Base-by-base conservation (phyloP, 345 rosid genomes). In the Alliaria petiolata region DNA sequence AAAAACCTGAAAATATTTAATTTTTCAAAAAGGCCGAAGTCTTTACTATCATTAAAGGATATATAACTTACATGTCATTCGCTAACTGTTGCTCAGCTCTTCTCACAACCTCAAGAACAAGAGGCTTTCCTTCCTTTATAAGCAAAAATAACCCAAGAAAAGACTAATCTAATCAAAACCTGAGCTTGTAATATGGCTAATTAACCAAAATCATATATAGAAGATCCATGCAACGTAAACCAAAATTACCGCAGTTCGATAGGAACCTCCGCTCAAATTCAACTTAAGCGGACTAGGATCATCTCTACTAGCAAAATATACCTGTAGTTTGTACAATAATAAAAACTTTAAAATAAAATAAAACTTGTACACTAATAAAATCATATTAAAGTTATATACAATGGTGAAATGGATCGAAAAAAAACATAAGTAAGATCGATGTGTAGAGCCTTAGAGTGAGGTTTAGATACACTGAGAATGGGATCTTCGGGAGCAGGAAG, bases 101-200 rank as follows among this genome's bases (percentile, higher is more conserved):
- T 63, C 93, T 82, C 53, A 90, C 96, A 1, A 86, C 93, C 47
- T 83, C 82, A 40, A 88, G 76, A 76, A 90, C 89, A 6, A 87
- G 79, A 61, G 97, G 92, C 54, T 87, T 88, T 73, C 96, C 96
- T 86, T 93, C 96, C 98, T 90, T 85, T 44, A 34, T 33, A 4
- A 55, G 35, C n/a, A 42, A 39, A 66, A 57, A 7, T 0, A 10
- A 25, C 2, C 40, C 69, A 40, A 38, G 16, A 44, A 12, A 47
- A 56, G 26, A 67, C 34, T 64, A 66, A 66, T 3, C 28, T 44
- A n/a, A 35, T 20, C 28, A 46, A 40, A 69, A 44, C 38, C 11
- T 67, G 43, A 67, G 17, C 63, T 52, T 5, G 0, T 25, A 40
- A n/a, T n/a, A n/a, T n/a, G n/a, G n/a, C n/a, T n/a, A n/a, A n/a